Base-by-base conservation (phyloP, 176 grass and related monocot genomes). In the Zea mays region DNA sequence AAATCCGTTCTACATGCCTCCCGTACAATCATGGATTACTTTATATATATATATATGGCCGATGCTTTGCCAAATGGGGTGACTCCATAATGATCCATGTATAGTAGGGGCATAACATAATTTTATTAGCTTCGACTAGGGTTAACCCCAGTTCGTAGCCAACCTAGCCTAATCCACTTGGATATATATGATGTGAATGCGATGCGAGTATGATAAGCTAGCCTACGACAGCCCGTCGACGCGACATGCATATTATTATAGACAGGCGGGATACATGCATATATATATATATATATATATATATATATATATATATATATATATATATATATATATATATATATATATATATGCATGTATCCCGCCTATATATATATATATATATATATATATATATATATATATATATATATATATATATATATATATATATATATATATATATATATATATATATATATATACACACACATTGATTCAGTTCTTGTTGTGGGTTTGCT, bases 1-100 rank as follows among this genome's bases (percentile, higher is more conserved):
- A 79, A 75, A 75, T 50, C 74, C 63, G 74, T 76, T 79, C 45
- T 82, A 79, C 75, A 86, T 83, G 80, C 71, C 56, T 40, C 74
- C 75, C 57, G 84, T 89, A 86, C 80, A 86, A 86, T 85, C 62
- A 86, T 86, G 50, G 27, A 75, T 80, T 90, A 85, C 10, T 83
- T 60, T 74, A 80, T 71, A 17, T 33, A 27, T 27, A 27, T 27
- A 27, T 27, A 27, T 27, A 27, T 27, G 27, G 27, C 14, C 4
- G 50, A 66, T 82, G 75, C 75, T 83, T 70, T 64, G 70, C 41
- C 48, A 46, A 83, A 67, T 80, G 80, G 83, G 45, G 79, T 42
- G 75, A 79, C 80, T 76, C 41, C 69, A 71, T 70, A 65, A 75
- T 80, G 69, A 83, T 75, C 57, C 51, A 79, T 34, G 44, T 67